A percentile compares a stretch with the other conserved stretches of the same genome.
These are phyloP conservation scores for Aspergillus saccharolyticus DNA, from an alignment of 495 filamentous ascomycete genomes.

Conservation along the genomic window DNA sequence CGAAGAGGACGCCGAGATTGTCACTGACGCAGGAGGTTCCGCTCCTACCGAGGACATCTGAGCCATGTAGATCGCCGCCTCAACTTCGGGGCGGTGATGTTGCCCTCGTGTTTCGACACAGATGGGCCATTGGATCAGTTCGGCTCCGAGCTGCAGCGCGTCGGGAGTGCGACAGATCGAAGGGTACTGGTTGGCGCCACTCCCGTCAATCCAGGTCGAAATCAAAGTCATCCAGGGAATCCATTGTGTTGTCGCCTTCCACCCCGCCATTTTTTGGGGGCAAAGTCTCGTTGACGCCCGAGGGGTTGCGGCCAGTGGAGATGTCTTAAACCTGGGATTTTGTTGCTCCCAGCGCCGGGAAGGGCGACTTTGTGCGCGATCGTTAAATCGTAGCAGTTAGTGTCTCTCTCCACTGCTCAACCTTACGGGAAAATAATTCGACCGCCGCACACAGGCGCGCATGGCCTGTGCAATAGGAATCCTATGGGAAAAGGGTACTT, in stretches of 20 bases:
- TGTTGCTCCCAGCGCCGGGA: background rate
- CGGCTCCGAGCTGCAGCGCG: conserved; percentile 14
- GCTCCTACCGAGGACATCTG: background rate
- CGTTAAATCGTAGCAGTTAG: background rate
- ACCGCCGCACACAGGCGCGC: background rate
- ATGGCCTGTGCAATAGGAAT: background rate
- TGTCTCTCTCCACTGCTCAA: background rate
- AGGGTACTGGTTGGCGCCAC: conserved; percentile 7
- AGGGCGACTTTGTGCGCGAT: background rate
- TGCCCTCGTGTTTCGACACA: conserved; percentile 22
- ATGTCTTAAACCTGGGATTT: background rate
- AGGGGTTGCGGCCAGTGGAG: background rate
- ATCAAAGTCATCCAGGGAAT: conserved; percentile 10
- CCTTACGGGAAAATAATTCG: background rate
- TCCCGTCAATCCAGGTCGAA: conserved; percentile 7
- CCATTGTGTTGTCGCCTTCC: conserved; percentile 14
- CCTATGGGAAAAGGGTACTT: no score
- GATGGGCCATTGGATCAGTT: conserved; percentile 17
- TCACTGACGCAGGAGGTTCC: conserved; percentile 6
- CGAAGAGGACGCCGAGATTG: conserved; percentile 7
- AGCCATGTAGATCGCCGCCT: background rate
- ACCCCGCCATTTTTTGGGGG: conserved; percentile 3
- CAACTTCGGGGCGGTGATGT: background rate
- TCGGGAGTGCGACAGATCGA: conserved; percentile 9
- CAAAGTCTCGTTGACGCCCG: background rate